Conservation (phyloP, 2,329 filamentous ascomycete species). For the Lachnellula subtilissima region DNA sequence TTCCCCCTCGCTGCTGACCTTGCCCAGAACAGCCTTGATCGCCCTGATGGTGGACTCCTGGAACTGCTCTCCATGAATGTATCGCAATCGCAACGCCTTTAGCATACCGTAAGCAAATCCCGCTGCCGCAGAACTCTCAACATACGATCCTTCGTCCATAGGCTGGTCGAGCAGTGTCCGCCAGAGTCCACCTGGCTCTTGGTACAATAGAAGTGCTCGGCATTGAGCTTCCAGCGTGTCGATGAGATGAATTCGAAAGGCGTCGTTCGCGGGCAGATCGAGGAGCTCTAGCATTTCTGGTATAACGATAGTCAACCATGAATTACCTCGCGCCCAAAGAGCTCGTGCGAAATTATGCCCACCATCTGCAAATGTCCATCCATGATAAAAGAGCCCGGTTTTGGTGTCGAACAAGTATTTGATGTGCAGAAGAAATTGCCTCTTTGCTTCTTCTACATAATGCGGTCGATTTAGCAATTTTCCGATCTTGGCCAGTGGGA, state of each 20-base stretch:
- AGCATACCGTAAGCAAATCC: slow-evolving; percentile 78
- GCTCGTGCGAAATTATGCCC: slow-evolving; percentile 59
- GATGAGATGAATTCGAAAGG: slow-evolving; percentile 53
- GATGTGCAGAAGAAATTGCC: slow-evolving; percentile 71
- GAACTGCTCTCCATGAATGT: slow-evolving; percentile 56
- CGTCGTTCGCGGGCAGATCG: slow-evolving; percentile 53
- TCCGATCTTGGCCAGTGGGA: slow-evolving; percentile 70
- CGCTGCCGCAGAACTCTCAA: slow-evolving; percentile 72
- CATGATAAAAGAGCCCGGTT: slow-evolving; percentile 74
- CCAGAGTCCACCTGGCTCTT: slow-evolving; percentile 63
- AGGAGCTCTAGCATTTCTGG: slow-evolving; percentile 75
- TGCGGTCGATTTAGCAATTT: slow-evolving; percentile 62
- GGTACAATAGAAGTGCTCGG: slow-evolving; percentile 55
- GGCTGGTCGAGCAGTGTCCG: slow-evolving; percentile 67
- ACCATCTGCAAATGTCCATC: slow-evolving; percentile 70
- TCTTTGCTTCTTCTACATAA: slow-evolving; percentile 73
- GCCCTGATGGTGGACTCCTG: slow-evolving; percentile 59
- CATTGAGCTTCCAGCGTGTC: slow-evolving; percentile 66
- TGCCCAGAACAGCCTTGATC: slow-evolving; percentile 60
- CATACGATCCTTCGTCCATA: slow-evolving; percentile 63
- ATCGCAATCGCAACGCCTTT: slow-evolving; percentile 66
- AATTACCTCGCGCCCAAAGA: slow-evolving; percentile 58
- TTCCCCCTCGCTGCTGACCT: slow-evolving; percentile 64
- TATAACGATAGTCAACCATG: slow-evolving; percentile 78
- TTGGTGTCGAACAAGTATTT: slow-evolving; percentile 71